Evolutionary conservation across 73 alveolate genomes (phyloP).

Genomic region (Diophrys appendiculata): DNA sequence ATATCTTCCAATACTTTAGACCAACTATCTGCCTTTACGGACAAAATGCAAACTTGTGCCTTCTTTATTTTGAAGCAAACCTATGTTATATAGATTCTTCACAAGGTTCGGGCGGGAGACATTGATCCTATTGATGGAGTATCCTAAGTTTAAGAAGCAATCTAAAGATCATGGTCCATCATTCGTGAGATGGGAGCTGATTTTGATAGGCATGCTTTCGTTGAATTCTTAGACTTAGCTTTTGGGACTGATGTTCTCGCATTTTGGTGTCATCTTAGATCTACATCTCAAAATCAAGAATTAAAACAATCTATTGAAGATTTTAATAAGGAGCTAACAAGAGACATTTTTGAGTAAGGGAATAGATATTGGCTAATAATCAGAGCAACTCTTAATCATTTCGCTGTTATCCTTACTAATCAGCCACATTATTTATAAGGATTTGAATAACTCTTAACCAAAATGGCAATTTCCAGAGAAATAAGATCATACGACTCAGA

Average conservation of each 20-base stretch:
- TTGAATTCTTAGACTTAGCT: conserved; percentile 39
- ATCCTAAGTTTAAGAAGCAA: background rate
- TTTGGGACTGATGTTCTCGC: conserved; percentile 18
- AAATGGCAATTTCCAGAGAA: conserved; percentile 39
- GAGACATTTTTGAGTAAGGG: conserved; percentile 47
- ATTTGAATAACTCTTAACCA: conserved; percentile 17
- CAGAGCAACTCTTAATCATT: conserved; percentile 36
- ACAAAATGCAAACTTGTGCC: background rate
- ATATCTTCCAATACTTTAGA: background rate
- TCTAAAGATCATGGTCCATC: conserved; percentile 27
- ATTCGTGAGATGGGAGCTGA: conserved; percentile 23
- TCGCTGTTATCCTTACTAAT: conserved; percentile 3
- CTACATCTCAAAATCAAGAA: background rate
- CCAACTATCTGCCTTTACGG: background rate
- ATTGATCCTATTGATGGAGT: conserved; percentile 7
- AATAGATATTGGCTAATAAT: conserved; percentile 45
- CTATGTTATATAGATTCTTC: background rate
- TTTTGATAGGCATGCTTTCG: conserved; percentile 2
- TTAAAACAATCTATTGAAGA: background rate
- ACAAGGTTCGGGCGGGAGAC: conserved; percentile 12
- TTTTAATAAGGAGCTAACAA: conserved; percentile 15
- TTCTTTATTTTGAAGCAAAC: conserved; percentile 17
- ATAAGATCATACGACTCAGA: conserved; percentile 50
- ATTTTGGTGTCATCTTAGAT: conserved; percentile 8
- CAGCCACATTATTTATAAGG: conserved; percentile 29